phyloP scores from a whole-genome alignment of 129 eudicot species.

The Heracleum sosnowskyi region DNA sequence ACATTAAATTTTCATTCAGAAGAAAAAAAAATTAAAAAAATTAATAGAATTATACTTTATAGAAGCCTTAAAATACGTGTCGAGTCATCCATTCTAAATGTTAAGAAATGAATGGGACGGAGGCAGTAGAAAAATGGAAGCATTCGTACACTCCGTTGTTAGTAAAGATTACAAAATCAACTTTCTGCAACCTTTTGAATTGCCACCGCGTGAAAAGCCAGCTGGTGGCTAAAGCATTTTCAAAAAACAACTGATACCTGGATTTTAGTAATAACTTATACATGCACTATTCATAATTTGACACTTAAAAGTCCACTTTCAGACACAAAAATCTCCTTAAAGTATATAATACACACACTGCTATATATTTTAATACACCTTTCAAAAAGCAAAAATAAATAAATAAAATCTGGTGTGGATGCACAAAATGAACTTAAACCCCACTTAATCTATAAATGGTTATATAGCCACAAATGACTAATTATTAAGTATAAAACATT shows the following conservation, averaged over 20 bases:
- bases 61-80: too few species aligned
- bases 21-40: too few species aligned
- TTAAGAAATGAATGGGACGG: too few species aligned
- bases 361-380: background rate
- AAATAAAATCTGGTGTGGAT: background rate
- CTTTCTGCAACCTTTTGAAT: background rate
- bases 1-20: too few species aligned
- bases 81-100: too few species aligned
- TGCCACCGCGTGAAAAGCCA: background rate
- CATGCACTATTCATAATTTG: background rate
- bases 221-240: background rate
- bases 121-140: too few species aligned
- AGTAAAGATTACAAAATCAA: too few species aligned
- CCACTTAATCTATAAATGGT: background rate
- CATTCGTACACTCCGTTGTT: too few species aligned
- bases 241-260: background rate
- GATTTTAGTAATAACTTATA: background rate
- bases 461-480: background rate
- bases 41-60: too few species aligned
- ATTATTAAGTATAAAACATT: background rate
- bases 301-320: background rate
- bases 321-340: background rate
- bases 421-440: background rate
- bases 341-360: too few species aligned
- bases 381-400: background rate